A percentile compares a stretch with the other conserved stretches of the same genome.
These are phyloP conservation scores for Ochromonas danica DNA, from an alignment of 108 stramenopile species.

Conservation along the genomic window DNA sequence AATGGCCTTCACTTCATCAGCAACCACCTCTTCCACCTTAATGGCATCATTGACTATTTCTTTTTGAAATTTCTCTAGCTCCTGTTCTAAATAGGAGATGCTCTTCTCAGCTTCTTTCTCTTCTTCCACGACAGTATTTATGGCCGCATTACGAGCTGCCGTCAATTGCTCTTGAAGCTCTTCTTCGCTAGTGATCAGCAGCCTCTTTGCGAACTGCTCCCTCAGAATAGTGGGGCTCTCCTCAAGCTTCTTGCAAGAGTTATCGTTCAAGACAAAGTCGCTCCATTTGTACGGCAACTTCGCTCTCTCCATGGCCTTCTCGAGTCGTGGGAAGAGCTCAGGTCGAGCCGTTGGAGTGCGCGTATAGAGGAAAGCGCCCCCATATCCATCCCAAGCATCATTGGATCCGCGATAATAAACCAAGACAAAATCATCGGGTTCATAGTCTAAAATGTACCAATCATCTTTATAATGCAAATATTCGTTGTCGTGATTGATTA, in stretches of 20 bases:
- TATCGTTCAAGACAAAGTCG: slow-evolving; percentile 41
- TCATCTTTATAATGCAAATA: slow-evolving; percentile 94
- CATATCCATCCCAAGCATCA: slow-evolving; percentile 95
- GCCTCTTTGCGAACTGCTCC: slow-evolving; percentile 43
- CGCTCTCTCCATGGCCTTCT: slow-evolving; percentile 43
- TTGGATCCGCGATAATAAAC: slow-evolving; percentile 90
- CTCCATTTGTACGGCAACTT: slow-evolving; percentile 38
- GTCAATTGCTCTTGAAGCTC: slow-evolving; percentile 69
- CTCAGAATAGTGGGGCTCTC: slow-evolving; percentile 44
- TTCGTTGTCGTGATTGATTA: slow-evolving; percentile 94
- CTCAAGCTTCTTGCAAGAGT: slow-evolving; percentile 48
- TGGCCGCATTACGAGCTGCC: slow-evolving; percentile 72
- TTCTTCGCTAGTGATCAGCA: slow-evolving; percentile 42
- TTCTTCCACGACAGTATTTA: slow-evolving; percentile 36
- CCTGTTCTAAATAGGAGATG: not conserved
- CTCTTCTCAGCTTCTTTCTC: slow-evolving; percentile 62
- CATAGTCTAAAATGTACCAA: slow-evolving; percentile 92
- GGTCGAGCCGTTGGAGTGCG: slow-evolving; percentile 53
- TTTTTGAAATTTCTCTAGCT: slow-evolving; percentile 69
- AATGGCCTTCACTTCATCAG: too few relatives aligned
- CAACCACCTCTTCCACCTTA: too few relatives aligned
- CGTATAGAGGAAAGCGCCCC: slow-evolving; percentile 91
- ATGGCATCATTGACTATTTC: too few relatives aligned
- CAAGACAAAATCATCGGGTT: slow-evolving; percentile 79
- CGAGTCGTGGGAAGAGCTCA: slow-evolving; percentile 35